Base-by-base conservation (phyloP, 805 yeast species). In the Schizosaccharomyces octosporus region DNA sequence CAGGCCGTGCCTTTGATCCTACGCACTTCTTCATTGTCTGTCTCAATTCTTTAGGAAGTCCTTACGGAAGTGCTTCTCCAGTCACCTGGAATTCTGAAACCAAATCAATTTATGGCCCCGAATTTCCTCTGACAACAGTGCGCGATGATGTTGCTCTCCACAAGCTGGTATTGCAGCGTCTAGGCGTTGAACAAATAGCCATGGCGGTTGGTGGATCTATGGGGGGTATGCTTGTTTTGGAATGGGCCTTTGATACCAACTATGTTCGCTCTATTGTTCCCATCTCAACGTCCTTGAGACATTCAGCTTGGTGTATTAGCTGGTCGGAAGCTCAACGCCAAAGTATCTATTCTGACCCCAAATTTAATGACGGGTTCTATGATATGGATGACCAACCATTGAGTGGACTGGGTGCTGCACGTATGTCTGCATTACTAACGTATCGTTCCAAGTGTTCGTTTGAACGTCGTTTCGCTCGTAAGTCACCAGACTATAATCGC, bases 321-420 rank as follows among this genome's bases (percentile, higher is more conserved):
- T 93, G 98, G 98, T 90, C 95, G 62, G 98, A 93, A 69, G 95
- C 98, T 1, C 98, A 93, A 72, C 79, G 98, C 67, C 98, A 93
- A 70, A 82, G 95, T 64, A 87, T 93, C 36, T 93, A 89, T 72
- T 84, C 95, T 13, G 98, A 93, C 70, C 97, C 97, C 9, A 84
- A 85, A 69, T 93, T 88, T 70, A 77, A 79, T 62, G 96, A 89
- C 68, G 98, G 98, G 1, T 88, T 86, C 72, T 90, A 87, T 69
- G 73, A 81, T 13, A 74, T 79, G 41, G 78, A 79, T n/a, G 87
- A 64, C 61, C 94, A 88, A 4, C 98, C 98, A 2, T 75, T 75
- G 29, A 78, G 82, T 9, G 98, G 98, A 0, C 73, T 93, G 27
- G 85, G 95, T 31, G 98, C 98, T 5, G 98, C 98, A 0, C 80